Conservation (phyloP, 805 yeast species). For the Metschnikowia reukaufii region DNA sequence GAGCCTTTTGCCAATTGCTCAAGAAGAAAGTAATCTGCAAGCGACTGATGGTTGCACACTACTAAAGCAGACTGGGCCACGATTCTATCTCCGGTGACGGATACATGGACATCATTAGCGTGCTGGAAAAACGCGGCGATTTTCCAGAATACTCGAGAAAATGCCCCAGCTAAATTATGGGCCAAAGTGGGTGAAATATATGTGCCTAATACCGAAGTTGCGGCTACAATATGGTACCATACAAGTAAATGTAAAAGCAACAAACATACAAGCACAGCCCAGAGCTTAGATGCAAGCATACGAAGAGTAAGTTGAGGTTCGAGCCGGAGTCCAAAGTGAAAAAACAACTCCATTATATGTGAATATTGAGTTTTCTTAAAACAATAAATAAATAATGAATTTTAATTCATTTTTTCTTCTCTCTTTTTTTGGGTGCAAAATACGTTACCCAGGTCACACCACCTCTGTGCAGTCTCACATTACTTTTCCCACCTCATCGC, state of each 20-base stretch:
- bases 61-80: slow-evolving; percentile 37
- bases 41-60: slow-evolving; percentile 65
- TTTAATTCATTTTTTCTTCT: too few relatives aligned
- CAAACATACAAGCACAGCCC: slow-evolving; percentile 22
- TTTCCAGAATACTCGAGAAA: slow-evolving; percentile 19
- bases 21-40: slow-evolving; percentile 63
- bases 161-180: slow-evolving; percentile 3
- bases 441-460: too few relatives aligned
- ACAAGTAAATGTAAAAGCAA: slow-evolving; percentile 19
- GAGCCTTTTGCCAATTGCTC: slow-evolving; percentile 37
- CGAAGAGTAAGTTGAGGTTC: slow-evolving; percentile 17
- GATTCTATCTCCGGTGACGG: slow-evolving; percentile 44
- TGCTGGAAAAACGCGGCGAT: slow-evolving; percentile 11
- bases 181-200: slow-evolving; percentile 11
- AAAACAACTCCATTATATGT: slow-evolving; percentile 29
- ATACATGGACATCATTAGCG: slow-evolving; percentile 30
- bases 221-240: slow-evolving; percentile 25
- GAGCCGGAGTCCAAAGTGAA: slow-evolving; percentile 32
- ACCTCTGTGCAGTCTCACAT: background rate
- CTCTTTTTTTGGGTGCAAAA: slow-evolving; percentile 6
- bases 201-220: slow-evolving; percentile 13
- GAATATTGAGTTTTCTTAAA: background rate
- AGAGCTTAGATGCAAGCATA: slow-evolving; percentile 8
- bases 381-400: background rate
- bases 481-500: slow-evolving; percentile 13